Conservation (phyloP, 495 filamentous ascomycete species). For the Trichoderma asperelloides region DNA sequence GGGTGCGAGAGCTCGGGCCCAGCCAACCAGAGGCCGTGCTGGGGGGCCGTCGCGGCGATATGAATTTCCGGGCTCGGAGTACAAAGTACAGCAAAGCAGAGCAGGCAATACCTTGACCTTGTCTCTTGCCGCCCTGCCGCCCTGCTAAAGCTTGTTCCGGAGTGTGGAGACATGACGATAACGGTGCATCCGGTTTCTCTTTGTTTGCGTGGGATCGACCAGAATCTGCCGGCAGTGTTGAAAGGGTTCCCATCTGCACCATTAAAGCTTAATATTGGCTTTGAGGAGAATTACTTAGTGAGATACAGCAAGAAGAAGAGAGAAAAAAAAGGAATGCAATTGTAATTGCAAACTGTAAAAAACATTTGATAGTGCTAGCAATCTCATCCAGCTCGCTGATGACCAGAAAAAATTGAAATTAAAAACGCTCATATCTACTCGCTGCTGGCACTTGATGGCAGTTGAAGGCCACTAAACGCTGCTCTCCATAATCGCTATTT, state of each 20-base stretch:
- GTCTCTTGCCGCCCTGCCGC: not conserved
- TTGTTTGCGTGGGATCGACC: not conserved
- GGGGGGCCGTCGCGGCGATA: not conserved
- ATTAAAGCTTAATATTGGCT: not conserved
- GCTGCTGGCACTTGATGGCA: not conserved
- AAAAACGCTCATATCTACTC: too few species aligned
- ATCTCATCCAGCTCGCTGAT: too few species aligned
- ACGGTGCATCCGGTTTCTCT: not conserved
- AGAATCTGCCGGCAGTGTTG: not conserved
- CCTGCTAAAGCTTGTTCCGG: not conserved
- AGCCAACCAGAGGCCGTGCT: conserved; percentile 2
- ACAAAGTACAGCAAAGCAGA: not conserved
- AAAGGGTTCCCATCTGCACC: not conserved
- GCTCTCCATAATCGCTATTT: not conserved
- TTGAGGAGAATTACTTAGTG: not conserved
- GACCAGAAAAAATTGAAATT: too few species aligned
- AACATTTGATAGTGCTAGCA: too few species aligned
- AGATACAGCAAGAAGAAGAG: not conserved
- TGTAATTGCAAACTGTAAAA: not conserved
- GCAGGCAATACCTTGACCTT: not conserved
- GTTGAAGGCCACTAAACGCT: not conserved
- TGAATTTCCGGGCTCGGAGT: not conserved
- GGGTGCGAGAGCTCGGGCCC: not conserved
- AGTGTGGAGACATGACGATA: not conserved
- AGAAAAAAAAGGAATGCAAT: not conserved